phyloP scores from a whole-genome alignment of 208 protist genomes.

The Leishmania lainsoni region DNA sequence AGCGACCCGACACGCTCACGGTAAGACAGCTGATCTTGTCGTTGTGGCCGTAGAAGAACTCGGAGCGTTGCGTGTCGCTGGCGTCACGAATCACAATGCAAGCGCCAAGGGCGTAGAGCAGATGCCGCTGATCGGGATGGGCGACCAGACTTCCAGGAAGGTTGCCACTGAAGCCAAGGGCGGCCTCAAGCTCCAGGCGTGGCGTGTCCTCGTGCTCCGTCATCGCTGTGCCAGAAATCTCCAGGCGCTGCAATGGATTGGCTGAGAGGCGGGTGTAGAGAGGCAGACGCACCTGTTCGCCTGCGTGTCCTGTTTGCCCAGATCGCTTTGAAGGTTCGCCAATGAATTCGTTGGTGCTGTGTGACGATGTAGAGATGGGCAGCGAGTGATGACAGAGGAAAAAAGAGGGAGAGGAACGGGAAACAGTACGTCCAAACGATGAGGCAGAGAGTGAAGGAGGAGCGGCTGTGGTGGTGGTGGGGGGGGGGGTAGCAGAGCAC shows the following conservation, averaged over 20 bases:
- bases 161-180: slow-evolving; percentile 85
- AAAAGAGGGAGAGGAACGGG: not conserved
- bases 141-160: slow-evolving; percentile 84
- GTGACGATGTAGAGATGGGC: not conserved
- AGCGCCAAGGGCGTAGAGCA: slow-evolving; percentile 93
- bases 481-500: not conserved
- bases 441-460: not conserved
- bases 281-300: not conserved
- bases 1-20: slow-evolving; percentile 89
- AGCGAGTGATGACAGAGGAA: not conserved
- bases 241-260: not conserved
- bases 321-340: not conserved
- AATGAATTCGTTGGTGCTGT: not conserved
- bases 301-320: not conserved
- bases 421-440: not conserved
- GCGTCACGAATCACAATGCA: slow-evolving; percentile 93
- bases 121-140: slow-evolving; percentile 89
- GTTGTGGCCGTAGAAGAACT: slow-evolving; percentile 95
- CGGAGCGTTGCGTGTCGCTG: slow-evolving; percentile 66
- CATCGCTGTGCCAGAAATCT: slow-evolving; percentile 10
- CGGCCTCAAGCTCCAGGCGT: slow-evolving; percentile 77
- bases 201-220: slow-evolving; percentile 67
- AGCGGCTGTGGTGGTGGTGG: not conserved
- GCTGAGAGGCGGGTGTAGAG: not conserved
- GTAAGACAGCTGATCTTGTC: slow-evolving; percentile 94